phyloP scores from a whole-genome alignment of 1,284 basidiomycete genomes.

The Anthracocystis setariae region DNA sequence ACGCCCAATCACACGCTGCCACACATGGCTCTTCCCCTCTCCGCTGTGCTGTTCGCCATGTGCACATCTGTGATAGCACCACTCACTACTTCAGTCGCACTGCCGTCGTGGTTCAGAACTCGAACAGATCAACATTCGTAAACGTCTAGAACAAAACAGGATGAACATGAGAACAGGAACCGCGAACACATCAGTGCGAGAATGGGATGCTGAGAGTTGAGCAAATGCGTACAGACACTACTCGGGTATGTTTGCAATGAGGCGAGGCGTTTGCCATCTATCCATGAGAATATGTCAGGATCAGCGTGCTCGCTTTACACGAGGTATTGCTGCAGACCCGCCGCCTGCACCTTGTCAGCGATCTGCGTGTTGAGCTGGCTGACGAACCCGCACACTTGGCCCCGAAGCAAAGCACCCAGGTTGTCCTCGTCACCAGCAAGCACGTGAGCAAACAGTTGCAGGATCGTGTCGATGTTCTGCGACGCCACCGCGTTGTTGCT shows the following conservation, averaged over 20 bases:
- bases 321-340: conserved; percentile 73
- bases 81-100: background rate
- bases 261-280: conserved; percentile 4
- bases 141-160: conserved; percentile 21
- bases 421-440: conserved; percentile 71
- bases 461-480: conserved; percentile 80
- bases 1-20: conserved; percentile 8
- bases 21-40: background rate
- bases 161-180: background rate
- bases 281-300: background rate
- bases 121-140: conserved; percentile 30
- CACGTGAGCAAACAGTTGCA: conserved; percentile 84
- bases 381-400: conserved; percentile 73
- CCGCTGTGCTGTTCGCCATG: background rate
- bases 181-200: conserved; percentile 16
- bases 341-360: conserved; percentile 79
- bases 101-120: background rate
- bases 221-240: conserved; percentile 49
- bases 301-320: conserved; percentile 43
- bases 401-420: conserved; percentile 70
- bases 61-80: background rate
- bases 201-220: conserved; percentile 23
- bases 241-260: conserved; percentile 49
- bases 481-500: conserved; percentile 77
- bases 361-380: conserved; percentile 78